Conservation (phyloP, 2,329 filamentous ascomycete genomes). For the Cladobotryum protrusum region DNA sequence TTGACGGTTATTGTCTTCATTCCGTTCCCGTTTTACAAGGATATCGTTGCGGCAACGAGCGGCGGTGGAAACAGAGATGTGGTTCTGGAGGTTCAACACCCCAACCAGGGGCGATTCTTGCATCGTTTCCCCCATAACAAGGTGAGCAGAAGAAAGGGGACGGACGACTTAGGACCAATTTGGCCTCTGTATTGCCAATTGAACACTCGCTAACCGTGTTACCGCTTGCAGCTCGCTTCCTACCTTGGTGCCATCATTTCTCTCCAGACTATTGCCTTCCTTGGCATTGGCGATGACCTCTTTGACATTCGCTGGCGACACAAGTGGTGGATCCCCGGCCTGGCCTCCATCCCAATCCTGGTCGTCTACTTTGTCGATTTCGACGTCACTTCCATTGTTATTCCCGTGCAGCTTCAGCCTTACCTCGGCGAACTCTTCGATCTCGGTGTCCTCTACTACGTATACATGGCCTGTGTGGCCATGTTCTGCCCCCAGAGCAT, state of each 20-base stretch:
- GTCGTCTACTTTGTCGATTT: constrained; percentile 99
- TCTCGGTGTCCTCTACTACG: constrained; percentile 78
- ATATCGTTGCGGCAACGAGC: constrained; percentile 90
- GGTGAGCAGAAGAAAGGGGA: constrained; percentile 38
- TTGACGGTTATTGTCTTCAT: constrained; percentile 86
- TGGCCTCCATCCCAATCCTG: constrained; percentile 87
- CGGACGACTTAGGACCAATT: neutral
- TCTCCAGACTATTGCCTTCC: constrained; percentile 80
- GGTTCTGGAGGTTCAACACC: constrained; percentile 64
- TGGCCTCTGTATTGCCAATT: neutral
- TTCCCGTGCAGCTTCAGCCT: constrained; percentile 76
- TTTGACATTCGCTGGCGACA: constrained; percentile 99
- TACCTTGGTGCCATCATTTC: constrained; percentile 93
- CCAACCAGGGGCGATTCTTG: constrained; percentile 76
- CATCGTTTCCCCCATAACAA: constrained; percentile 94
- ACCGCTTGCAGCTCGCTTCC: constrained; percentile 65
- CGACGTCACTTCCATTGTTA: constrained; percentile 89
- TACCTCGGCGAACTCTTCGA: constrained; percentile 83
- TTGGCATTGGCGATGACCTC: constrained; percentile 90
- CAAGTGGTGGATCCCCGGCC: constrained; percentile 95
- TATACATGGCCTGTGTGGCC: constrained; percentile 92
- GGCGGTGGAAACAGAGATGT: constrained; percentile 89
- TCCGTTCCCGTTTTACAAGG: constrained; percentile 96
- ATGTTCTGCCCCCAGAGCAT: constrained; percentile 99
- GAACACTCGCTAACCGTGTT: neutral